Base-by-base conservation (phyloP, 139 green algal species). In the Chlamydomonas eustigma region DNA sequence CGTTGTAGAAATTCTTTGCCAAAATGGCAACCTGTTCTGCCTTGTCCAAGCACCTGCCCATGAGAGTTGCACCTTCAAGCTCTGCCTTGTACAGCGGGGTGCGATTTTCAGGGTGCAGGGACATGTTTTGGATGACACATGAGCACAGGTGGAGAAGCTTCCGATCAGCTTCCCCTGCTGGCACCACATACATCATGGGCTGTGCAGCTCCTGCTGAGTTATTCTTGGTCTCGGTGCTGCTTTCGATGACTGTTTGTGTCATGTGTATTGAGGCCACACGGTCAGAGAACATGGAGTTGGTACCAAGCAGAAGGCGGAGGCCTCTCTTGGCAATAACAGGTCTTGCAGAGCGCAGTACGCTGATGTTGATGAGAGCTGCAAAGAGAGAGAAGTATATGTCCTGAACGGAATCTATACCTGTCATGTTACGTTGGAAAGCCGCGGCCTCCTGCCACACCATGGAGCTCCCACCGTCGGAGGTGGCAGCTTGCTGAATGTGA, bases 61-160 rank as follows among this genome's bases (percentile, higher is more conserved):
- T 12, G 12, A 18, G 12, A 58, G 18, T 18, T 12, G 12, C 44
- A 18, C 44, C 44, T 12, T 12, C 44, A 12, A 93, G 88, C 79
- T 93, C 88, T 0, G 87, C 87, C 68, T 87, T 87, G 78, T 92
- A 93, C 68, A 93, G 33, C 2, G 76, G 73, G 0, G 87, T 93
- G 63, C 88, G 83, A 80, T 93, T 93, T 31, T 82, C 51, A 28
- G 85, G 85, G 76, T 93, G 87, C 76, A 84, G 79, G n/a, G 81
- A 71, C n/a, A 92, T 66, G 77, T 93, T 93, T 30, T 90, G 84
- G 6, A 91, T 63, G 75, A 93, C 84, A 34, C 77, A 78, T 24
- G 76, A 81, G 73, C 81, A 76, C 18, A 93, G 74, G 66, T 87
- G 68, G 18, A 91, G 73, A 63, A 88, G 52, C 78, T 86, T 82